Evolutionary conservation across 192 early-diverging fungal genomes (phyloP).

Genomic region (Coemansia sp.): DNA sequence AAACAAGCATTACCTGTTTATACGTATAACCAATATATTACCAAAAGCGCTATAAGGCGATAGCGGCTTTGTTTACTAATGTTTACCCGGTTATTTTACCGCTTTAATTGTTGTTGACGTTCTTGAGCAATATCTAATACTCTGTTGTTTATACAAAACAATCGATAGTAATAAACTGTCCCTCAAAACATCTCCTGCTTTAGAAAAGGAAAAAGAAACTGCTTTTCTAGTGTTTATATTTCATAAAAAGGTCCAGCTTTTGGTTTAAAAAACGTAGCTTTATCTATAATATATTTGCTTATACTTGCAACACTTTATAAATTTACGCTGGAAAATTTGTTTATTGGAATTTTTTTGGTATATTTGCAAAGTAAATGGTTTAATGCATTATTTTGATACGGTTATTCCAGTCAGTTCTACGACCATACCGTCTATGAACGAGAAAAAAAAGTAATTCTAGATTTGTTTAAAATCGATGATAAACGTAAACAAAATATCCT

Average conservation of each 20-base stretch:
- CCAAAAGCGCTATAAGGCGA: no score
- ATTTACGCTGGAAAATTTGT: not conserved
- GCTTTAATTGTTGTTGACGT: not conserved
- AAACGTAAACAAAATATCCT: not conserved
- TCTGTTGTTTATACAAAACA: not conserved
- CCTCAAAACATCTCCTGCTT: not conserved
- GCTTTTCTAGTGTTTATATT: no score
- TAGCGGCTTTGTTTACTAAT: no score
- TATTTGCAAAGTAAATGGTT: not conserved
- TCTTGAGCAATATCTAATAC: not conserved
- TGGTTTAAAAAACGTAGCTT: no score
- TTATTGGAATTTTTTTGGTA: not conserved
- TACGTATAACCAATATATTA: no score
- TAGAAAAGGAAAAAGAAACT: no score
- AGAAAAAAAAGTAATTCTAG: not conserved
- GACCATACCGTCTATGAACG: not conserved
- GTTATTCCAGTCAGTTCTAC: not conserved
- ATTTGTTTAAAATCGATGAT: not conserved
- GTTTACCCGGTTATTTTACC: conserved; percentile 7
- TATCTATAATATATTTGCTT: not conserved
- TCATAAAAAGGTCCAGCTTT: no score
- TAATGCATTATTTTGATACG: not conserved
- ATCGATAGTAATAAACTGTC: not conserved
- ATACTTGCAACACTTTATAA: no score
- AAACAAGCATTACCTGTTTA: not conserved